These are phyloP conservation scores for Chytriomyces hyalinus DNA, from an alignment of 192 early-diverging fungal genomes.

Conservation along the genomic window DNA sequence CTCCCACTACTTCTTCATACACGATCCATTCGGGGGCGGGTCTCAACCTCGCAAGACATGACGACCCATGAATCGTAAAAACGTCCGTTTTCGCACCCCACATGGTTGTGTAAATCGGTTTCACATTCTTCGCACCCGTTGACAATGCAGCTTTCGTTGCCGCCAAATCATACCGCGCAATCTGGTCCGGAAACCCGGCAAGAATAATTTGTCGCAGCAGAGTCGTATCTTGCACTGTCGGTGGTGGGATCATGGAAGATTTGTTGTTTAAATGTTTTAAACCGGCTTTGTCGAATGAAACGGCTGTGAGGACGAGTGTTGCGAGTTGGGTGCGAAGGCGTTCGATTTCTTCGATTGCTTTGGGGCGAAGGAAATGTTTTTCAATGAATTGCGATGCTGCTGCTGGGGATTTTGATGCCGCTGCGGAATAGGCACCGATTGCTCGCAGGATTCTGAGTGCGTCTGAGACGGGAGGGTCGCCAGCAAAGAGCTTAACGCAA, in stretches of 20 bases:
- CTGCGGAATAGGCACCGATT: conserved; percentile 82
- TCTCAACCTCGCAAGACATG: conserved; percentile 45
- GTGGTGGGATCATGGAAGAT: conserved; percentile 45
- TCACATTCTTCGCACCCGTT: conserved; percentile 37
- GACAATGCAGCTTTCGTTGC: conserved; percentile 32
- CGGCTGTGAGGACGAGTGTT: conserved; percentile 39
- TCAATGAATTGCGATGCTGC: conserved; percentile 72
- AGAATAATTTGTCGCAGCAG: conserved; percentile 86
- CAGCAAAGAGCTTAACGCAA: conserved; percentile 61
- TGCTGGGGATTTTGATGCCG: conserved; percentile 55
- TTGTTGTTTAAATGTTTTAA: not conserved
- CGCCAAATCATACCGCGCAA: conserved; percentile 72
- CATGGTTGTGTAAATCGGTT: conserved; percentile 57
- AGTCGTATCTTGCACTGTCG: conserved; percentile 56
- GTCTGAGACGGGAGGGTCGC: conserved; percentile 82
- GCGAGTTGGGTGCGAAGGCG: conserved; percentile 50
- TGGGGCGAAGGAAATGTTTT: conserved; percentile 82
- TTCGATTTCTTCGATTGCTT: conserved; percentile 69
- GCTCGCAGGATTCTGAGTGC: conserved; percentile 82
- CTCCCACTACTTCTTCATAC: conserved; percentile 60
- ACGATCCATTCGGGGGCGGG: conserved; percentile 58
- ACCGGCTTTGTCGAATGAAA: conserved; percentile 38
- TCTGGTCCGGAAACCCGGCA: conserved; percentile 87
- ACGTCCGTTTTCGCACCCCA: conserved; percentile 64
- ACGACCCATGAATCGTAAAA: conserved; percentile 59